Conservation (phyloP, 345 rosid genomes). For the Clarkia xantiana region DNA sequence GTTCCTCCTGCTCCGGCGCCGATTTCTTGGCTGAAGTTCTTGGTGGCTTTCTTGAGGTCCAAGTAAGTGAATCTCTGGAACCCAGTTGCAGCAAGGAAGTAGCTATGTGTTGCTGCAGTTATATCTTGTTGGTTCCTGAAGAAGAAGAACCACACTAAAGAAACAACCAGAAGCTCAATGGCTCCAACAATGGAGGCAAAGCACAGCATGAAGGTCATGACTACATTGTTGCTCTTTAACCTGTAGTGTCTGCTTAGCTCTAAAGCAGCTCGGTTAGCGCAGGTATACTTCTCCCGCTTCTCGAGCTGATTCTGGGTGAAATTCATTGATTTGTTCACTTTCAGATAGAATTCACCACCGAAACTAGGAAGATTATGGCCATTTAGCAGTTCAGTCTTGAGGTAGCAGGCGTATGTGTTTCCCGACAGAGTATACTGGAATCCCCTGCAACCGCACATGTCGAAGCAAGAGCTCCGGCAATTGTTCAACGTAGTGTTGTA, state of each 20-base stretch:
- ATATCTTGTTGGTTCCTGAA: conserved; percentile 6
- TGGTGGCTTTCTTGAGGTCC: conserved; percentile 11
- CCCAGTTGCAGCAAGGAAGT: conserved; percentile 3
- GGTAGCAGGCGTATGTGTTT: background rate
- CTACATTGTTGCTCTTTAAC: background rate
- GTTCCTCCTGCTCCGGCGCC: conserved; percentile 19
- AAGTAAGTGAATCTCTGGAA: conserved; percentile 12
- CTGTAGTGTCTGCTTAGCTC: conserved; percentile 6
- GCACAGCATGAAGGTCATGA: conserved; percentile 15
- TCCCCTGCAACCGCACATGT: conserved; percentile 13
- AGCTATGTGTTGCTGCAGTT: conserved; percentile 1
- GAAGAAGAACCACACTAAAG: conserved; percentile 8
- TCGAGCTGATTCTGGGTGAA: background rate
- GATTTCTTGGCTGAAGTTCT: conserved; percentile 11
- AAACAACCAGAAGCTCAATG: conserved; percentile 2
- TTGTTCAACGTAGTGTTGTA: conserved; percentile 1
- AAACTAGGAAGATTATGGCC: conserved; percentile 7
- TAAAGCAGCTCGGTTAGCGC: background rate
- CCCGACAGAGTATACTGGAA: background rate
- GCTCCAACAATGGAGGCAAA: conserved; percentile 12
- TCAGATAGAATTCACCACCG: background rate
- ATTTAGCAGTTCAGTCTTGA: conserved; percentile 6
- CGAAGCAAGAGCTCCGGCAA: conserved; percentile 9
- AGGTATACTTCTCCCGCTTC: background rate
- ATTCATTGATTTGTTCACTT: conserved; percentile 2